Conservation (phyloP, 495 filamentous ascomycete genomes). For the Amniculicola lignicola region DNA sequence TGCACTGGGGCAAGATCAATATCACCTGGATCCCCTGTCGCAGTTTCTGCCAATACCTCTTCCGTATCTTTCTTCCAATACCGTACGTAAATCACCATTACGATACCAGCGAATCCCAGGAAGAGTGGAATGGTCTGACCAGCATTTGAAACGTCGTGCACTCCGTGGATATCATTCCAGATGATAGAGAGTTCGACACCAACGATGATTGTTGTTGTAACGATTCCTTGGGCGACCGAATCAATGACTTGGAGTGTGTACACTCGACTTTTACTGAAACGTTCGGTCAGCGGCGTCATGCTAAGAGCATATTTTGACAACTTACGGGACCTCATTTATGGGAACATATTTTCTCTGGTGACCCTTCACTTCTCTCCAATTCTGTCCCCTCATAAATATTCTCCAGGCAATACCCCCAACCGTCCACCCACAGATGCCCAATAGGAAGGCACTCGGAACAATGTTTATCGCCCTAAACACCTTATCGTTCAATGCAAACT, state of each 20-base stretch:
- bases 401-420: no score
- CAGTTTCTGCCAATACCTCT: neutral
- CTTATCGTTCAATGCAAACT: neutral
- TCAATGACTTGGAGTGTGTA: neutral
- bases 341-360: no score
- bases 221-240: neutral
- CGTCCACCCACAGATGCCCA: neutral
- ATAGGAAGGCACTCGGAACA: neutral
- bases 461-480: neutral
- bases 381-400: no score
- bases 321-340: no score
- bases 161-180: neutral
- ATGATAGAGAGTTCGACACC: neutral
- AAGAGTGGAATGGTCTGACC: neutral
- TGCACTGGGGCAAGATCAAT: no score
- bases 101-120: neutral
- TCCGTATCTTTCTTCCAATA: no score
- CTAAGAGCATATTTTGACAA: no score
- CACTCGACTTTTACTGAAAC: neutral
- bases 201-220: neutral
- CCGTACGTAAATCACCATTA: neutral
- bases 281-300: no score
- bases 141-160: neutral
- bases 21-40: neutral
- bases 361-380: no score